These are phyloP conservation scores for Chaetomium sp. DNA, from an alignment of 2,329 filamentous ascomycete genomes.

Conservation along the genomic window DNA sequence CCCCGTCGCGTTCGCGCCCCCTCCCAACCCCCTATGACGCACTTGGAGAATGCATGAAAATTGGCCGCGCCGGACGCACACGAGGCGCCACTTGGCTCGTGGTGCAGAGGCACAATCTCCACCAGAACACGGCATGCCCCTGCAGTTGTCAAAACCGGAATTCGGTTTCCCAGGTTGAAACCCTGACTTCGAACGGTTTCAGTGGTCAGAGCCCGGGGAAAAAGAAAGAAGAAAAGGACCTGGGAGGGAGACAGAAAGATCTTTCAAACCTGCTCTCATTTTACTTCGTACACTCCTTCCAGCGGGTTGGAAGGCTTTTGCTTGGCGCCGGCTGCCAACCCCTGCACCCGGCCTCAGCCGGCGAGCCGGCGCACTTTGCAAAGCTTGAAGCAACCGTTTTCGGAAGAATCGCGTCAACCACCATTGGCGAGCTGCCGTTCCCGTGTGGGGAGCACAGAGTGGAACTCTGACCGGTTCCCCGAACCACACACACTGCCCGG, in stretches of 20 bases:
- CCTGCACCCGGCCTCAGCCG: not conserved
- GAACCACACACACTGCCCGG: not conserved
- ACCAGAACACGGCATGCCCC: not conserved
- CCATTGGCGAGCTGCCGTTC: conserved; percentile 2
- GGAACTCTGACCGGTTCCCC: conserved; percentile 19
- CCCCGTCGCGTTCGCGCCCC: not conserved
- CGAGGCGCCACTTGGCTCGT: conserved; percentile 26
- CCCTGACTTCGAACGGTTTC: not conserved
- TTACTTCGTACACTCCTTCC: too few relatives aligned
- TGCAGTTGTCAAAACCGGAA: not conserved
- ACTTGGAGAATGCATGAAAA: conserved; percentile 25
- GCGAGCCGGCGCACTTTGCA: not conserved
- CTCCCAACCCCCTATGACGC: conserved; percentile 32
- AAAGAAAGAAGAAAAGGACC: not conserved
- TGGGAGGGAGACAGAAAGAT: not conserved
- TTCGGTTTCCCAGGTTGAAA: not conserved
- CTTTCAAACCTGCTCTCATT: not conserved
- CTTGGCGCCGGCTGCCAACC: not conserved
- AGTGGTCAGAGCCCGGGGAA: not conserved
- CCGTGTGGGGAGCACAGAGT: conserved; percentile 14
- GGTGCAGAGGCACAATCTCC: not conserved
- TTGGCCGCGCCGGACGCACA: conserved; percentile 22
- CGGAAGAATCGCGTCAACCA: conserved; percentile 14
- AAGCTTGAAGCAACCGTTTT: conserved; percentile 9
- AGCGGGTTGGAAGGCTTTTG: not conserved